Base-by-base conservation (phyloP, 2,329 filamentous ascomycete genomes). In the Cladophialophora immunda region DNA sequence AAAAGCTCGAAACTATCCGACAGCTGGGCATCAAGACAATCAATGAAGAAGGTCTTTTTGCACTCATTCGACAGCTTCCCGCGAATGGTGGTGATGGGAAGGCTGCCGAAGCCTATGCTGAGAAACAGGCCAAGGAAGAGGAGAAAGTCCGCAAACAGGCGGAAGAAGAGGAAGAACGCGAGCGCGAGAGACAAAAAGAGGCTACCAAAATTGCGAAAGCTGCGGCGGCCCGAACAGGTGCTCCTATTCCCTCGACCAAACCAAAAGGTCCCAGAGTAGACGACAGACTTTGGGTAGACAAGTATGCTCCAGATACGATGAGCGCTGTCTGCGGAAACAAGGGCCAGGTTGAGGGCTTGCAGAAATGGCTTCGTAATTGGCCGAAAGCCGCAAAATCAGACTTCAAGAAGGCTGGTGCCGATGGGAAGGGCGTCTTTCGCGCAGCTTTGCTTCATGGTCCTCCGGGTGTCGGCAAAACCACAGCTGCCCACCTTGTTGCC, bases 281-380 rank as follows among this genome's bases (percentile, higher is more conserved):
- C 61, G 85, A 87, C 66, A 89, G 92, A 72, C 84, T 99, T 1
- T 97, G 95, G 91, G 99, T 95, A 1, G 92, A 90, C 53, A 98
- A 97, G 74, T 98, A 99, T 79, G 95, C 95, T 0, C 95, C 95
- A 2, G 92, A 91, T 1, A 86, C 90, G 62, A 83, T 96, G 52
- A 90, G 81, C 65, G 94, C 97, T 76, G 97, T 99, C 56, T 98
- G 94, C 77, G 95, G 95, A 70, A 99, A 99, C 81, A 98, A 98
- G 78, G 85, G 82, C 1, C 87, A 90, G 32, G 94, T 99, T 0
- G 94, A 98, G 76, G 96, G 91, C 76, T 90, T 99, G 11, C 92
- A 96, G 75, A 84, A 81, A 30, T 99, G 95, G 95, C 84, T 99
- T 61, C 88, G 88, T 65, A 89, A 89, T 70, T 99, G 94, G 88